These are phyloP conservation scores for Aspergillus tanneri DNA, from an alignment of 2,329 filamentous ascomycete genomes.

Conservation along the genomic window DNA sequence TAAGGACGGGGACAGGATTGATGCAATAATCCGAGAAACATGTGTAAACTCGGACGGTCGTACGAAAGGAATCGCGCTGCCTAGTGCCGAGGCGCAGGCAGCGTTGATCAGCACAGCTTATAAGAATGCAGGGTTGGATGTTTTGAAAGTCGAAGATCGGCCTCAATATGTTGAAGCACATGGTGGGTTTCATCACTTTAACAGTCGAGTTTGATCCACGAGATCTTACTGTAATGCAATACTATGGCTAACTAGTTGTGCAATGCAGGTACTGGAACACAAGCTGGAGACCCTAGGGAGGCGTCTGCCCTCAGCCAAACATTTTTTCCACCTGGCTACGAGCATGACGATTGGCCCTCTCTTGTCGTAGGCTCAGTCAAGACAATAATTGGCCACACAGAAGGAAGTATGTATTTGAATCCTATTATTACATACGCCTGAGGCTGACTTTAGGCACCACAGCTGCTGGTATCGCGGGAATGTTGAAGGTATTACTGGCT, in stretches of 20 bases:
- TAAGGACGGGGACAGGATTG: constrained; percentile 45
- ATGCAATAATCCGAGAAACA: constrained; percentile 39
- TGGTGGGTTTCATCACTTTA: constrained; percentile 27
- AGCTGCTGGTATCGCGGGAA: constrained; percentile 30
- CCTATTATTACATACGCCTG: neutral
- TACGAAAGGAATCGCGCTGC: constrained; percentile 37
- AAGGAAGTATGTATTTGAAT: constrained; percentile 20
- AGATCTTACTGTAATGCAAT: constrained; percentile 27
- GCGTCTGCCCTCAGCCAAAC: constrained; percentile 23
- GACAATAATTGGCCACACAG: constrained; percentile 35
- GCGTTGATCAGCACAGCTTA: constrained; percentile 43
- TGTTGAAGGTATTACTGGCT: constrained; percentile 39
- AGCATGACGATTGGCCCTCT: constrained; percentile 11
- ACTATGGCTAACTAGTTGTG: constrained; percentile 1
- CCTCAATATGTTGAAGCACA: constrained; percentile 48
- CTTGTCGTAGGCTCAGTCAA: constrained; percentile 32
- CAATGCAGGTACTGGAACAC: constrained; percentile 16
- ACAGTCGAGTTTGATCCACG: neutral
- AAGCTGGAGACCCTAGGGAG: constrained; percentile 31
- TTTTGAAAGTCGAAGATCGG: constrained; percentile 24
- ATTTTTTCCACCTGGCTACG: constrained; percentile 18
- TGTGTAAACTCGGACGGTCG: constrained; percentile 38
- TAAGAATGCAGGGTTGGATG: constrained; percentile 37
- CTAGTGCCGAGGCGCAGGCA: constrained; percentile 38
- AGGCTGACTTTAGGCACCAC: neutral